Base-by-base conservation (phyloP, 805 yeast genomes). In the Pichia kluyveri region DNA sequence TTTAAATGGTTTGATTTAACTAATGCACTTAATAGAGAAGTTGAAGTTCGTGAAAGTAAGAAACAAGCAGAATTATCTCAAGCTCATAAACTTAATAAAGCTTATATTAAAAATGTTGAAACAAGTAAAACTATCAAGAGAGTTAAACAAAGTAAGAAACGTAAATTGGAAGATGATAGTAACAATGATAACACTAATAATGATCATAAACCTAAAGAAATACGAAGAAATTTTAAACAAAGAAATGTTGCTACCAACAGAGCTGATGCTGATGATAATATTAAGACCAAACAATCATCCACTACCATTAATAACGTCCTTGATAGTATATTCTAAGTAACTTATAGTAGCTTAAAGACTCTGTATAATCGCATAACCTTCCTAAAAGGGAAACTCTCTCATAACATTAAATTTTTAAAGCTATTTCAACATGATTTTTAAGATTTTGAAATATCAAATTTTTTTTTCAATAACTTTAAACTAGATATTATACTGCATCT, bases 1-100 rank as follows among this genome's bases (percentile, higher is more conserved):
- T 93, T 91, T 75, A 93, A 93, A 62, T 93, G 99, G 99, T 75
- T 83, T 48, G 95, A 93, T 60, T 72, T 93, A 61, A 90, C 97
- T 3, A 95, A 85, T 62, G 96, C 91, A 62, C 86, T 91, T 54
- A 89, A 96, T 3, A 79, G 79, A 58, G 98, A 93, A 67, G 83
- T 84, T 54, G 96, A 90, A 64, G 75, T 83, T 40, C 81, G 96
- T 65, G 95, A 89, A 59, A 80, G 91, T 45, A 89, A 86, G 67
- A 71, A 91, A 60, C 82, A 89, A 53, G 77, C 95, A 51, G 98
- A 93, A 65, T 77, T 93, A 37, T 77, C 95, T 1, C 96, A 88
- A 64, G 96, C 95, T 39, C 84, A 82, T 48, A 84, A 86, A 56
- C 75, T 91, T 63, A 90, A 90, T 69, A 87, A 88, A 66, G 77